Conservation (phyloP, 148 eudicot genomes). For the Vaccinium myrtillus region DNA sequence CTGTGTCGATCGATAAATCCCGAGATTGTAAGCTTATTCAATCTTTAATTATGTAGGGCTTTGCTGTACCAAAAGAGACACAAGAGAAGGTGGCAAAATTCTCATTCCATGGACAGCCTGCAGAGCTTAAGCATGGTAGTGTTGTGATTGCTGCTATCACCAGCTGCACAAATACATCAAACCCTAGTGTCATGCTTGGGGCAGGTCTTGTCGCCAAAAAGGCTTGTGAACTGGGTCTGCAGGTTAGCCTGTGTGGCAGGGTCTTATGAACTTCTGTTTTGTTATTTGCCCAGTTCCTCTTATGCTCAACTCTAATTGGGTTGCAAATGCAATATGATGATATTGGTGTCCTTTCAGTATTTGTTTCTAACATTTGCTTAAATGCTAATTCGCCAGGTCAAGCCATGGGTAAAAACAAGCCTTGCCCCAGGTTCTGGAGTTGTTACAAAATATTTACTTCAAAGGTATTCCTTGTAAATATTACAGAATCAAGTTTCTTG, state of each 20-base stretch:
- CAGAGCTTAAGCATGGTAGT: slow-evolving; percentile 70
- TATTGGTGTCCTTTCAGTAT: not conserved
- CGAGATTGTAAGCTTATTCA: not conserved
- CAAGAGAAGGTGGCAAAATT: slow-evolving; percentile 60
- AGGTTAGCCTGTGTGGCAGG: slow-evolving; percentile 27
- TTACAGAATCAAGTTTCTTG: not conserved
- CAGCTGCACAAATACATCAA: slow-evolving; percentile 69
- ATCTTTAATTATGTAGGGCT: slow-evolving; percentile 40
- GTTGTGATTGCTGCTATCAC: slow-evolving; percentile 75
- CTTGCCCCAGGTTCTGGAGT: slow-evolving; percentile 71
- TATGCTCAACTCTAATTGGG: not conserved
- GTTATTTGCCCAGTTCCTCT: not conserved
- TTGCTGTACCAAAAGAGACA: slow-evolving; percentile 61
- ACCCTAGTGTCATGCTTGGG: slow-evolving; percentile 73
- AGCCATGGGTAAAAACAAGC: slow-evolving; percentile 67
- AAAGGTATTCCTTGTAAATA: slow-evolving; percentile 40
- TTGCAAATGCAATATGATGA: not conserved
- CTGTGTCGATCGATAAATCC: not conserved
- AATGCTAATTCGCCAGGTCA: slow-evolving; percentile 38
- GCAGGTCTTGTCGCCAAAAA: slow-evolving; percentile 63
- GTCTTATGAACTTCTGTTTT: not conserved
- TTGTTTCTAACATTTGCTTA: not conserved
- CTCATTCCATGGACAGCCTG: slow-evolving; percentile 57
- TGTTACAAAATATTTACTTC: slow-evolving; percentile 52
- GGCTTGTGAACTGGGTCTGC: slow-evolving; percentile 56